phyloP scores from a whole-genome alignment of 129 eudicot genomes.

The Tagetes patula region DNA sequence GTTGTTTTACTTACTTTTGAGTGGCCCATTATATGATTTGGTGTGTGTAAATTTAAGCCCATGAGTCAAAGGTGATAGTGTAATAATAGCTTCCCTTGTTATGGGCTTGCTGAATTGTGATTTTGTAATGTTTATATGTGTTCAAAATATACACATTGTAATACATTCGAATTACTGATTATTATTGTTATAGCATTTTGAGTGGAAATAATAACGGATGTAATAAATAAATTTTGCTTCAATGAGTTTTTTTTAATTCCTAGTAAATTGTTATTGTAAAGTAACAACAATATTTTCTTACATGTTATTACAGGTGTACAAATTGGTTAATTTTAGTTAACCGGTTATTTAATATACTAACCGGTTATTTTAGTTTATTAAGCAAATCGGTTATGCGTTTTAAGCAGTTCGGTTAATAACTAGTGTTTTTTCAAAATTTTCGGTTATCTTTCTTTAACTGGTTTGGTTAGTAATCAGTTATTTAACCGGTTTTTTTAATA shows the following conservation, averaged over 20 bases:
- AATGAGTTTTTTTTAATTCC: not conserved
- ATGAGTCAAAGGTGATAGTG: constrained; percentile 20
- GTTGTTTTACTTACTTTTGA: not conserved
- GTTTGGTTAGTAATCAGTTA: no score
- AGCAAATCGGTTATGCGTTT: no score
- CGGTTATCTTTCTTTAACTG: no score
- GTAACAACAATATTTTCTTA: no score
- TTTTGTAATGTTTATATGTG: constrained; percentile 28
- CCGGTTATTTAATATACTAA: no score
- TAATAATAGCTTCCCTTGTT: constrained; percentile 32
- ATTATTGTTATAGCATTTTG: constrained; percentile 1
- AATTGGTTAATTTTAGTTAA: no score
- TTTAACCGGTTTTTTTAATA: no score
- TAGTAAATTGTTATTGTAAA: no score
- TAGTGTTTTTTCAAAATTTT: no score
- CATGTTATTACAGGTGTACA: no score
- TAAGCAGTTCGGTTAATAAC: no score
- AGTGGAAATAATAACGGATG: constrained; percentile 24
- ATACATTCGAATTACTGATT: constrained; percentile 27
- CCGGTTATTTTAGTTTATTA: no score
- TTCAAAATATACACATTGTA: constrained; percentile 11
- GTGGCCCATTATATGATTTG: constrained; percentile 5
- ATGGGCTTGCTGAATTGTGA: constrained; percentile 31
- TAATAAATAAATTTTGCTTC: constrained; percentile 12
- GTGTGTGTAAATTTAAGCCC: constrained; percentile 27